phyloP scores from a whole-genome alignment of 139 green algal species.

The Nannochloris sp. region DNA sequence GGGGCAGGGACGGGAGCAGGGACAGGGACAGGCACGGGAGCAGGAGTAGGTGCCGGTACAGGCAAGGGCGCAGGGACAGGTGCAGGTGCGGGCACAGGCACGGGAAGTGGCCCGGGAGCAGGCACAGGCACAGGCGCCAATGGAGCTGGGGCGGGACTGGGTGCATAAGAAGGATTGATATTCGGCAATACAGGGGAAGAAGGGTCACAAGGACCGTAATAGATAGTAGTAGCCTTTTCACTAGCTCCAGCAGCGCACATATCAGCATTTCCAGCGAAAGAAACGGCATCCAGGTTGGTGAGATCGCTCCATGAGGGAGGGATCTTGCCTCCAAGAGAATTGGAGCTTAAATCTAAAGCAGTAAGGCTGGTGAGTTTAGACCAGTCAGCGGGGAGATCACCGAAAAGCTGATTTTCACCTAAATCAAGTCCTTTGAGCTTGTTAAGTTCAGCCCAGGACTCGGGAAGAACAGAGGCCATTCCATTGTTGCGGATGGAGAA shows the following conservation, averaged over 20 bases:
- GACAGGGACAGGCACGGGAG: background rate
- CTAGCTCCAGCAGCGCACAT: slow-evolving; percentile 5
- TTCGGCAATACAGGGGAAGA: slow-evolving; percentile 10
- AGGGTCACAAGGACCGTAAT: slow-evolving; percentile 17
- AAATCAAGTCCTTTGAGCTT: slow-evolving; percentile 27
- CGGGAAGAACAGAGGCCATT: slow-evolving; percentile 14
- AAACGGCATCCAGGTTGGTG: slow-evolving; percentile 6
- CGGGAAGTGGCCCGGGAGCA: background rate
- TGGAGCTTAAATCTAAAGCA: slow-evolving; percentile 18
- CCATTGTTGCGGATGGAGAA: slow-evolving; percentile 22
- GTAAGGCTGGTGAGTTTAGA: slow-evolving; percentile 14
- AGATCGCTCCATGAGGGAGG: slow-evolving; percentile 16
- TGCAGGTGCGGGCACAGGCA: background rate
- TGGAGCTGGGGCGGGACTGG: background rate
- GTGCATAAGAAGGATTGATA: slow-evolving; percentile 26
- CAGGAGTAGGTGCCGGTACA: background rate
- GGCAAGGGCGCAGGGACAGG: background rate
- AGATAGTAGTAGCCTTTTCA: background rate
- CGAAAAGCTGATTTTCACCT: slow-evolving; percentile 14
- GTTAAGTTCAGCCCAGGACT: slow-evolving; percentile 9
- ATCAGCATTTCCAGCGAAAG: slow-evolving; percentile 18
- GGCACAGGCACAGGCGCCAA: background rate
- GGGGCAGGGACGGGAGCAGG: background rate
- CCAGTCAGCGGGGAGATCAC: slow-evolving; percentile 21
- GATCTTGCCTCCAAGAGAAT: slow-evolving; percentile 16